phyloP scores from a whole-genome alignment of 805 yeast species.

The Saccharomyces eubayanus region DNA sequence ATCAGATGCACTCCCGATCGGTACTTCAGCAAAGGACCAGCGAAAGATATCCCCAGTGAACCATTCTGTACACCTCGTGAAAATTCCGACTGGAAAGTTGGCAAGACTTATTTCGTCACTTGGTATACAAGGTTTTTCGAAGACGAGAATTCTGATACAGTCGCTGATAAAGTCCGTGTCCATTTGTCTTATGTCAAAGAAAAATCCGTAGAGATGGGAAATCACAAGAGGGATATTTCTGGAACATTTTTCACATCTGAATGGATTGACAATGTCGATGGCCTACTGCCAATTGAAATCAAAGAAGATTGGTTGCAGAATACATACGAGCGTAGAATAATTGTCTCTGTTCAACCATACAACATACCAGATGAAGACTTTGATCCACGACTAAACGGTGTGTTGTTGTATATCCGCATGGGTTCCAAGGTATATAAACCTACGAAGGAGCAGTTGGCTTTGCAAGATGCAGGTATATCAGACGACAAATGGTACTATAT shows the following conservation, averaged over 20 bases:
- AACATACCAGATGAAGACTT: slow-evolving; percentile 58
- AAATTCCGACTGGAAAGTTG: slow-evolving; percentile 47
- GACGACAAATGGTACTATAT: slow-evolving; percentile 50
- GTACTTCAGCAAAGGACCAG: slow-evolving; percentile 56
- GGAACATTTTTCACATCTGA: slow-evolving; percentile 58
- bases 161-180: slow-evolving; percentile 51
- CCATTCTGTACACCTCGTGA: slow-evolving; percentile 86
- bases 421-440: slow-evolving; percentile 37
- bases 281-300: slow-evolving; percentile 55
- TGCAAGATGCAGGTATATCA: slow-evolving; percentile 38
- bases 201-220: slow-evolving; percentile 46
- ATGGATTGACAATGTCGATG: slow-evolving; percentile 59
- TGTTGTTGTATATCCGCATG: slow-evolving; percentile 37
- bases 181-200: slow-evolving; percentile 63
- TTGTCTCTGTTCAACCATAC: slow-evolving; percentile 69
- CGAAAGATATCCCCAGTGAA: slow-evolving; percentile 46
- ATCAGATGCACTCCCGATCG: slow-evolving; percentile 79
- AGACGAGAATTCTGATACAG: slow-evolving; percentile 30
- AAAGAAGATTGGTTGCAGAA: slow-evolving; percentile 58
- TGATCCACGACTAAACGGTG: slow-evolving; percentile 43
- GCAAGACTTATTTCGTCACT: slow-evolving; percentile 60
- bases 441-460: slow-evolving; percentile 36
- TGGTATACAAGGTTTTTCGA: slow-evolving; percentile 68
- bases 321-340: slow-evolving; percentile 44
- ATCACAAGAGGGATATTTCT: slow-evolving; percentile 37